Percentiles rank a stretch among this genome's conserved stretches.
phyloP scores from a whole-genome alignment of 208 protist genomes.

The Crithidia brevicula region DNA sequence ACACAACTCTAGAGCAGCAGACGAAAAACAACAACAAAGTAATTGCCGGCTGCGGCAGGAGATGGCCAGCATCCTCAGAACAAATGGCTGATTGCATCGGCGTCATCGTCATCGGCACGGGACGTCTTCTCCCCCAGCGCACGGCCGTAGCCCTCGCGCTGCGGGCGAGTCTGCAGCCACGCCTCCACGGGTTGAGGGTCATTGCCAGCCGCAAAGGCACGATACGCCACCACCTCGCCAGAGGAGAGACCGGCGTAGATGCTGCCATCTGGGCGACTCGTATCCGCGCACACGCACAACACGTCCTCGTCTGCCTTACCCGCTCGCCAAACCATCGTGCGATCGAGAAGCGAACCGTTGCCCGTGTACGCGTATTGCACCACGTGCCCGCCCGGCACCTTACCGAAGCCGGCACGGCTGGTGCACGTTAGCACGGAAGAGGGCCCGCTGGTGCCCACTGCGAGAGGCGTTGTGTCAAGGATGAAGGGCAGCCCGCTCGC shows the following conservation, averaged over 20 bases:
- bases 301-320: slow-evolving; percentile 63
- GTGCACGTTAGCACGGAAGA: slow-evolving; percentile 60
- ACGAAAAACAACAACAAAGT: neutral
- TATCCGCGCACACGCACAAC: slow-evolving; percentile 55
- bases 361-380: slow-evolving; percentile 39
- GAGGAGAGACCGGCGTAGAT: slow-evolving; percentile 67
- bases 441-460: slow-evolving; percentile 4
- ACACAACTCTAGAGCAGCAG: too few species aligned
- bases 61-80: slow-evolving; percentile 20
- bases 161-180: slow-evolving; percentile 56
- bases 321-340: slow-evolving; percentile 38
- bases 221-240: slow-evolving; percentile 62
- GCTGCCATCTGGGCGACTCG: slow-evolving; percentile 28
- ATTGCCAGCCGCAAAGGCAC: neutral
- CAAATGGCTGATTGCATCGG: slow-evolving; percentile 16
- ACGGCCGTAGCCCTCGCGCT: slow-evolving; percentile 18
- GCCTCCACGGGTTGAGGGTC: slow-evolving; percentile 13
- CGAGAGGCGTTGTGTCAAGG: slow-evolving; percentile 53
- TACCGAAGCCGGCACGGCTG: slow-evolving; percentile 47
- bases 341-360: neutral
- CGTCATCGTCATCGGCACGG: slow-evolving; percentile 37
- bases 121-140: slow-evolving; percentile 39
- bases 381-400: slow-evolving; percentile 65
- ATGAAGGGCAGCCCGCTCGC: slow-evolving; percentile 34
- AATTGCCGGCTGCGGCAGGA: too few species aligned